Percentiles rank a stretch among this genome's conserved stretches.
Evolutionary conservation across 2,329 filamentous ascomycete species (phyloP).

Genomic region (Graphilbum sp.): DNA sequence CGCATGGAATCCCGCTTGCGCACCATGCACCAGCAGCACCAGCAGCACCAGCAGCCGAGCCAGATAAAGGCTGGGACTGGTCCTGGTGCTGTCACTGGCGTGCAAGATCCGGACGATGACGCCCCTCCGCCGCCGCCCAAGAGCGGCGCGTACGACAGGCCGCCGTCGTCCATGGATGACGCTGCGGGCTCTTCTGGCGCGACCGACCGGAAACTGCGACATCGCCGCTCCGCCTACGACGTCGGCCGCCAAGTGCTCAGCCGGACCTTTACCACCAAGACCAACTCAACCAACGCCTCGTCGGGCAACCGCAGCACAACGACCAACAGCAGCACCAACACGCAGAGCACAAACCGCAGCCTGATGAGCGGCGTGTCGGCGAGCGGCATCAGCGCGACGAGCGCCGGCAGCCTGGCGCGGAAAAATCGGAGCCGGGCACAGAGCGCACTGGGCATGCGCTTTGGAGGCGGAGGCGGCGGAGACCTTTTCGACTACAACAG

Average conservation of each 20-base stretch:
- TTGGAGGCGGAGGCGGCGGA: too few relatives aligned
- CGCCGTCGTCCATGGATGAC: conserved; percentile 37
- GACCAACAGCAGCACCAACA: conserved; percentile 51
- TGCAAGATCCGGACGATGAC: conserved; percentile 14
- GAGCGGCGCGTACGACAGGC: conserved; percentile 25
- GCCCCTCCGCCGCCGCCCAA: conserved; percentile 41
- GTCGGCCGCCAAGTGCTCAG: conserved; percentile 52
- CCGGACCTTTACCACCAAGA: conserved; percentile 78
- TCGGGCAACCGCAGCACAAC: conserved; percentile 51
- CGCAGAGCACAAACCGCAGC: conserved; percentile 64
- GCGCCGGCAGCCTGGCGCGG: conserved; percentile 80
- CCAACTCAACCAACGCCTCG: conserved; percentile 64
- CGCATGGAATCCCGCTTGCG: conserved; percentile 76
- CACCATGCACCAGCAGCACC: conserved; percentile 48
- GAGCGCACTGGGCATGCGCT: conserved; percentile 47
- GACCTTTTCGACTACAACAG: conserved; percentile 17
- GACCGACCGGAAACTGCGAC: conserved; percentile 31
- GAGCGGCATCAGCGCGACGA: conserved; percentile 82
- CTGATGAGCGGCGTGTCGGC: conserved; percentile 91
- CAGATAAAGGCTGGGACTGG: neutral
- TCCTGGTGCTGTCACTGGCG: too few relatives aligned
- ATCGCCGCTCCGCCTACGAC: conserved; percentile 66
- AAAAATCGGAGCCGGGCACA: conserved; percentile 44
- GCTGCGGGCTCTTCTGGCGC: conserved; percentile 14
- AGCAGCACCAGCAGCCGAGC: conserved; percentile 1